phyloP scores from a whole-genome alignment of 305 asterid genomes.

The Solanum aculeatissimum region DNA sequence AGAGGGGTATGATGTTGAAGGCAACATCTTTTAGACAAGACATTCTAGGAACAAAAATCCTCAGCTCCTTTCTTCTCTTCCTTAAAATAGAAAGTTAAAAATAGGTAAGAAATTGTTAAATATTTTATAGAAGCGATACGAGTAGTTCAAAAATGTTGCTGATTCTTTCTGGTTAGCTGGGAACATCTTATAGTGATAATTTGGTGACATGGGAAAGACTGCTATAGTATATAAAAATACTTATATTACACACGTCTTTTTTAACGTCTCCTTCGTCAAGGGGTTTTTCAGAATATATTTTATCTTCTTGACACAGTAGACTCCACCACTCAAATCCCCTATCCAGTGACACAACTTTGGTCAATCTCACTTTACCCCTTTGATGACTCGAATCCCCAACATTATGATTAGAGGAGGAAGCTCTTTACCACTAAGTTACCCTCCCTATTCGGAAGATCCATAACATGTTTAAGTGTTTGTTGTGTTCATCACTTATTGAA shows the following conservation, averaged over 20 bases:
- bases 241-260: background rate
- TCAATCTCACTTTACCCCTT: background rate
- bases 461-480: background rate
- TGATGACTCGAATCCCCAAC: background rate
- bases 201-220: background rate
- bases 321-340: background rate
- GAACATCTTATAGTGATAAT: background rate
- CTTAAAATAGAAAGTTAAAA: background rate
- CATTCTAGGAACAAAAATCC: background rate
- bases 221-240: background rate
- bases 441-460: background rate
- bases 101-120: background rate
- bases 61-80: background rate
- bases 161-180: background rate
- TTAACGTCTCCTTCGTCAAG: background rate
- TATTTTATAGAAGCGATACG: background rate
- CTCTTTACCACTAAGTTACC: background rate
- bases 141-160: background rate
- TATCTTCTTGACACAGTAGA: background rate
- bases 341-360: background rate
- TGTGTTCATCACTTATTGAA: background rate
- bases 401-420: background rate
- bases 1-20: background rate
- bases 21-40: background rate
- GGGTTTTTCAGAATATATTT: background rate